These are phyloP conservation scores for Tetradesmus obliquus DNA, from an alignment of 139 green algal species.

Conservation along the genomic window DNA sequence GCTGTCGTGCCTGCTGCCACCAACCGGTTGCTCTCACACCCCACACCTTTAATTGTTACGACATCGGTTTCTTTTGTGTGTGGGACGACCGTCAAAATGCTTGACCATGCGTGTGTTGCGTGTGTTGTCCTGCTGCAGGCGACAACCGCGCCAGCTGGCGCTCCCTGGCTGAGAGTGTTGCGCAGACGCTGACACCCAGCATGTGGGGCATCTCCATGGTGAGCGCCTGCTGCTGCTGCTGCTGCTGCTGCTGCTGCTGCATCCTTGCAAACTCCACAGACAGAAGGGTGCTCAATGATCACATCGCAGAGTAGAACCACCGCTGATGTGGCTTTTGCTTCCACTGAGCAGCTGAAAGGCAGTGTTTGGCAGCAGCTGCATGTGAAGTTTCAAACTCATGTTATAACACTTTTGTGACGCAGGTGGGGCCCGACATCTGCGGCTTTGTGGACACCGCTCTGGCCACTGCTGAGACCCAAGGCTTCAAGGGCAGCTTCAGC, in stretches of 20 bases:
- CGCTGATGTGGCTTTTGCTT: too few relatives aligned
- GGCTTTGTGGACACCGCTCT: neutral
- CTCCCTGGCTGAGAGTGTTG: neutral
- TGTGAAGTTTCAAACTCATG: neutral
- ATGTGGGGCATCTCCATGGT: slow-evolving; percentile 35
- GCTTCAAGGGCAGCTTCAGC: neutral
- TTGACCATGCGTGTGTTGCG: too few relatives aligned
- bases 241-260: neutral
- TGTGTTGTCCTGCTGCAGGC: neutral
- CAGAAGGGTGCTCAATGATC: too few relatives aligned
- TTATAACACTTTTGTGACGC: neutral
- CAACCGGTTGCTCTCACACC: too few relatives aligned
- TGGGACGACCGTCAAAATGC: too few relatives aligned
- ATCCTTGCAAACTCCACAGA: too few relatives aligned
- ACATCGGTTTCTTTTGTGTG: too few relatives aligned
- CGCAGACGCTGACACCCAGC: neutral
- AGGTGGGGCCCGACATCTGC: neutral
- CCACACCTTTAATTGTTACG: too few relatives aligned
- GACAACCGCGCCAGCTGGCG: slow-evolving; percentile 22
- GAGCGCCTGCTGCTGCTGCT: neutral
- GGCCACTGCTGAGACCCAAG: neutral
- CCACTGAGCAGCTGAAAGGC: too few relatives aligned
- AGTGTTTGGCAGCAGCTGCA: too few relatives aligned
- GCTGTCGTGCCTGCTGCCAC: too few relatives aligned
- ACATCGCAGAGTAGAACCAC: too few relatives aligned